Conservation (phyloP, 1,139 yeast species). For the Debaryomycetaceae sp. region DNA sequence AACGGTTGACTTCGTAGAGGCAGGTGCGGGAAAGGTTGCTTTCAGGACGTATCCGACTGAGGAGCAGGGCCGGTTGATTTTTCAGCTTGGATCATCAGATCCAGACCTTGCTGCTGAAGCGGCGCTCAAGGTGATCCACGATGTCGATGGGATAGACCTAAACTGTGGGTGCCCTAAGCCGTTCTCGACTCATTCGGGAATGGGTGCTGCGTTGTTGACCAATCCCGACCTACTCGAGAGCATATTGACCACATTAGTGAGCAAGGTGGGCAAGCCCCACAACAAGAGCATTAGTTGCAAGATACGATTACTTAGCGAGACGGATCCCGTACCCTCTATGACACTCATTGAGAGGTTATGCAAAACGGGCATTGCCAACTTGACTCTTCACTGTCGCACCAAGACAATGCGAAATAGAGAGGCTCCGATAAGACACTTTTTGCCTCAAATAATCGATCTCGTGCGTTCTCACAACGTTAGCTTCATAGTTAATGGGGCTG, state of each 20-base stretch:
- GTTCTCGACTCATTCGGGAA: conserved; percentile 84
- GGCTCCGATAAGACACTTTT: conserved; percentile 64
- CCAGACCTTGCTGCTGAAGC: conserved; percentile 87
- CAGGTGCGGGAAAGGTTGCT: conserved; percentile 39
- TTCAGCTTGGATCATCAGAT: conserved; percentile 86
- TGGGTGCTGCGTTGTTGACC: conserved; percentile 90
- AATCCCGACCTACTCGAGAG: conserved; percentile 76
- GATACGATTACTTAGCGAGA: conserved; percentile 67
- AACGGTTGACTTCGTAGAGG: conserved; percentile 57
- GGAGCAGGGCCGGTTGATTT: conserved; percentile 66
- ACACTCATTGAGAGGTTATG: conserved; percentile 61
- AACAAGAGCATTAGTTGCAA: conserved; percentile 85
- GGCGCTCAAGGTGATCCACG: conserved; percentile 71
- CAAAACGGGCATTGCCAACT: conserved; percentile 74
- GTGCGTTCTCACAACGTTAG: conserved; percentile 65
- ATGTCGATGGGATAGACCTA: conserved; percentile 89
- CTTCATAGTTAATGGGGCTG: conserved; percentile 78
- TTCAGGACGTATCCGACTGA: conserved; percentile 67
- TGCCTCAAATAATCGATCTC: conserved; percentile 57
- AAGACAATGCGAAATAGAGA: conserved; percentile 88
- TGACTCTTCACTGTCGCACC: conserved; percentile 91
- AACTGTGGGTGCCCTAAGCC: conserved; percentile 97
- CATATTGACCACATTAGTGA: conserved; percentile 65
- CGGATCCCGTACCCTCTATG: conserved; percentile 53
- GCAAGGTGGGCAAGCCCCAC: conserved; percentile 73